Percentiles rank a stretch among this genome's conserved stretches.
Conservation (phyloP, 2,329 filamentous ascomycete species). For the Catunica adiposa region DNA sequence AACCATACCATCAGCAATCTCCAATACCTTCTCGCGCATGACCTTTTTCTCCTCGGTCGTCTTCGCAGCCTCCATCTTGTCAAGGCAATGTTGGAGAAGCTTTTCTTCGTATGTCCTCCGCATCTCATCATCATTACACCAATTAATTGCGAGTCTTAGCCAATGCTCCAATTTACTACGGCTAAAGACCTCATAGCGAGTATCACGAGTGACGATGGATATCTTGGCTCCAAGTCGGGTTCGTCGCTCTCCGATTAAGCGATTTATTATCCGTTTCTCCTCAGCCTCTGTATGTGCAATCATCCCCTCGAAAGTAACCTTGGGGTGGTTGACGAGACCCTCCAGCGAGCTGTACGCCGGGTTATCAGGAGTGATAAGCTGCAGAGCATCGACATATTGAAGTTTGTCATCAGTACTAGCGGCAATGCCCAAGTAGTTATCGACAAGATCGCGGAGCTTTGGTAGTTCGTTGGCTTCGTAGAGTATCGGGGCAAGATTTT, state of each 20-base stretch:
- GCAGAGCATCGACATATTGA: conserved; percentile 62
- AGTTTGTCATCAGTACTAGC: conserved; percentile 52
- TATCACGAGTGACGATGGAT: conserved; percentile 68
- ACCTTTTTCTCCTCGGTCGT: conserved; percentile 45
- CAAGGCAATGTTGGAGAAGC: conserved; percentile 63
- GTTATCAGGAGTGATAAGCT: conserved; percentile 61
- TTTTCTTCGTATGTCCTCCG: conserved; percentile 82
- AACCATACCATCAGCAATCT: conserved; percentile 80
- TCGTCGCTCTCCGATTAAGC: conserved; percentile 71
- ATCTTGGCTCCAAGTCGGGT: conserved; percentile 75
- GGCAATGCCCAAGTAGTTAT: conserved; percentile 64
- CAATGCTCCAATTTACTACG: conserved; percentile 63
- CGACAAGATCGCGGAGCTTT: conserved; percentile 50
- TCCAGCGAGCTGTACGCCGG: conserved; percentile 70
- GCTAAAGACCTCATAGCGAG: conserved; percentile 67
- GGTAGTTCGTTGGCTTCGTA: conserved; percentile 46
- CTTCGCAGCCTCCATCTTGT: conserved; percentile 54
- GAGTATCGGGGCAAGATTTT: conserved; percentile 61
- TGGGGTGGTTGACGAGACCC: conserved; percentile 64
- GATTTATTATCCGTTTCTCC: conserved; percentile 80
- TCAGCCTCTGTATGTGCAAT: conserved; percentile 71
- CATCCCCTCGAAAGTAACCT: conserved; percentile 64
- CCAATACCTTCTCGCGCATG: conserved; percentile 57
- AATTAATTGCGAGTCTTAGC: conserved; percentile 74
- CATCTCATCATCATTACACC: conserved; percentile 73